Evolutionary conservation across 192 early-diverging fungal species (phyloP).

Genomic region (Powellomyces hirtus): DNA sequence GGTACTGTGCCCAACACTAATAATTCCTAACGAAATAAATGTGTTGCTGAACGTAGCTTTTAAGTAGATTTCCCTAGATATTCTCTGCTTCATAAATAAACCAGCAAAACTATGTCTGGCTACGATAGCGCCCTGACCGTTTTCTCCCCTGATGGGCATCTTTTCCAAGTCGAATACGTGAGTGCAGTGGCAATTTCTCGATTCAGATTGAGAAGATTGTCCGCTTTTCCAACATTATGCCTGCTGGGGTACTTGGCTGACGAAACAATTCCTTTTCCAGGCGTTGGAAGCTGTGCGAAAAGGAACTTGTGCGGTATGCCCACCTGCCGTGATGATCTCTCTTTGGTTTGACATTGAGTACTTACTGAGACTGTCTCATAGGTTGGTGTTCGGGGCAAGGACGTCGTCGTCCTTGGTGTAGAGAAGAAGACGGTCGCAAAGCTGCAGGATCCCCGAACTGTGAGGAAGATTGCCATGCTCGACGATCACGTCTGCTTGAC

Average conservation of each 20-base stretch:
- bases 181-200: neutral
- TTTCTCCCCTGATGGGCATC: conserved; percentile 97
- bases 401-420: conserved; percentile 91
- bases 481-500: conserved; percentile 97
- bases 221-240: neutral
- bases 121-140: conserved; percentile 81
- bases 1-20: too few species aligned
- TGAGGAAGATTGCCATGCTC: conserved; percentile 94
- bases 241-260: neutral
- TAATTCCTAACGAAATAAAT: too few species aligned
- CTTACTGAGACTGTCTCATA: too few species aligned
- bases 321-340: neutral
- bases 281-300: conserved; percentile 96
- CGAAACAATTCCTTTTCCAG: conserved; percentile 33
- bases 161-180: conserved; percentile 99
- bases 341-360: too few species aligned
- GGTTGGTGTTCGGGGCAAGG: conserved; percentile 93
- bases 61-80: too few species aligned
- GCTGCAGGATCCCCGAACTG: conserved; percentile 95
- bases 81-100: too few species aligned
- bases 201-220: too few species aligned
- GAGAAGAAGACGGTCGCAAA: conserved; percentile 94
- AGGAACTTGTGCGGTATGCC: conserved; percentile 93
- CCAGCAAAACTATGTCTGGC: conserved; percentile 18
- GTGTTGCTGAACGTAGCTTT: too few species aligned